Evolutionary conservation across 352 stramenopile genomes (phyloP), one percentile per base, ranked within the genome.

Genomic region (Phytophthora fragariaefolia): DNA sequence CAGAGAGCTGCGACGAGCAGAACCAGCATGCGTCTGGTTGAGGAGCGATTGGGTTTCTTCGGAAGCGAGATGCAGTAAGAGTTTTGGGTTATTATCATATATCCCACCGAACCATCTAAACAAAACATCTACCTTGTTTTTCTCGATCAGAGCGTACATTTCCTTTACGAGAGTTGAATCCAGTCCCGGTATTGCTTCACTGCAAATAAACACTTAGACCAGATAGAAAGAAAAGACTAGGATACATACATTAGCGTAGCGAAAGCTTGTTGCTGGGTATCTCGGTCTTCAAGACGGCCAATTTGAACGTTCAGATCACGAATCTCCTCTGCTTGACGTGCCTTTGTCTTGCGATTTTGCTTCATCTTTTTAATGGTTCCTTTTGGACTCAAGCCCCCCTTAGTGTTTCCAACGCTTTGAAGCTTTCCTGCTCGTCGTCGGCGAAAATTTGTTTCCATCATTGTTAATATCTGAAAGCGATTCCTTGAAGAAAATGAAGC

Each of bases 191-290:
- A 88, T 47, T 13, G 64, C 54, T 63, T 86, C 54, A 23, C 81
- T 92, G 23, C 17, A 45, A 43, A 6, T 47, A 6, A 46, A 24
- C 17, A n/a, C 13, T 10, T 20, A 13, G 15, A 13, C 12, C 38
- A 46, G 38, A 24, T 46, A 46, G n/a, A 46, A 8, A 46, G 22
- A 3, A 60, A 24, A 4, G 9, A 22, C 28, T 22, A 69, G 43
- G 22, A 13, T 38, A 32, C 67, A 23, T 49, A 90, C 81, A 90
- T 58, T 12, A 89, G 66, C 0, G 60, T 66, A 1, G 65, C 57
- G 34, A 90, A 90, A 4, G 83, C 77, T 69, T 82, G 76, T 7
- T 89, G 83, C 50, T 91, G 83, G 1, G 81, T 92, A 43, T 92
- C 83, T 17, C 77, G 75, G 38, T 92, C 81, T 58, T 92, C 81